Evolutionary conservation across 352 stramenopile species (phyloP), one percentile per base, ranked within the genome.

Genomic region (Phytopythium mirpurense): DNA sequence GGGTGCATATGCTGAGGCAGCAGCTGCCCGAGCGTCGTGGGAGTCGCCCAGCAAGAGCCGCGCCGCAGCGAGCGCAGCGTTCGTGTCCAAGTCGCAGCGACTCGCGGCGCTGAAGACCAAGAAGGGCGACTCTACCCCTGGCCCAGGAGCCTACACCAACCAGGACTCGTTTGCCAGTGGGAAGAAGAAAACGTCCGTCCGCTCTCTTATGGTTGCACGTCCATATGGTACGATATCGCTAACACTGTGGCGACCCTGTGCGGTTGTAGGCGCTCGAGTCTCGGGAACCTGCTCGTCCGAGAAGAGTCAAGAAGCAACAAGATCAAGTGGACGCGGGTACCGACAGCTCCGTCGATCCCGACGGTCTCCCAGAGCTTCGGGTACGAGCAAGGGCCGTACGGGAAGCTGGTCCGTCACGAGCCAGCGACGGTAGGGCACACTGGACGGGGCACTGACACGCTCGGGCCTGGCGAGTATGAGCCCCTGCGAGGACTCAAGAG

Each of bases 361-460:
- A 86, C 67, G 3, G 62, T 81, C 0, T 72, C 77, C 5, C 82
- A 92, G 46, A 92, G 82, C 57, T 92, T 86, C 58, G 82, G 82
- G 3, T 90, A 92, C 44, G 82, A 90, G 23, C 72, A 92, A 63
- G 66, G 73, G 10, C 70, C 72, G 5, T 75, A 90, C 56, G 82
- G 82, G 0, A 89, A 90, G 40, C 65, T 92, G 2, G 67, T 92
- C 27, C 77, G 78, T 0, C 77, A 92, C 21, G 61, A 88, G n/a
- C 78, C 82, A 9, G 63, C 59, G 0, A 67, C 74, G 27, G 64
- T 85, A 0, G 78, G 78, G 0, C 67, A 90, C 52, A 69, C 74
- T 48, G 81, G 81, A 0, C 63, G 67, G 40, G 70, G 72, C 4
- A 63, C 74, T 12, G 81, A 92, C 36, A 87, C 78, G 0, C 67